Percentiles rank a stretch among this genome's conserved stretches.
phyloP scores from a whole-genome alignment of 2,329 filamentous ascomycete genomes.

The Ascochyta koolunga region DNA sequence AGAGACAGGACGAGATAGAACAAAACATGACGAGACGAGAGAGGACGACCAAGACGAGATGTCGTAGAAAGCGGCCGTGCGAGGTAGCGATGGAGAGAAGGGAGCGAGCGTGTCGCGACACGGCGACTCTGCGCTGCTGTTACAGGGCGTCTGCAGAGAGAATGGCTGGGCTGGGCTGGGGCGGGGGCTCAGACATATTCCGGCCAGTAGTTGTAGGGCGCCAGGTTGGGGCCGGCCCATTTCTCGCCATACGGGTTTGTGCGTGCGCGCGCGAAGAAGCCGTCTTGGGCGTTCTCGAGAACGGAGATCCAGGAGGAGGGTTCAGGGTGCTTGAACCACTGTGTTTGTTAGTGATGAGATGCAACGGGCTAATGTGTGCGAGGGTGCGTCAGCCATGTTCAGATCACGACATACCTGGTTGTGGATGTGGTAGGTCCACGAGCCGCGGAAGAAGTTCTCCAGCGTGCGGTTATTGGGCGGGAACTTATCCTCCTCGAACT shows the following conservation, averaged over 20 bases:
- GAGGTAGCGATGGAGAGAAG: too few species aligned
- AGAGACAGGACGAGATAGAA: too few species aligned
- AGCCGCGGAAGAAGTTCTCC: slow-evolving; percentile 62
- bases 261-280: slow-evolving; percentile 58
- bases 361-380: not conserved
- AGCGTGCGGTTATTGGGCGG: slow-evolving; percentile 63
- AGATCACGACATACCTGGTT: too few species aligned
- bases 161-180: not conserved
- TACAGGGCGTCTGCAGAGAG: not conserved
- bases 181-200: slow-evolving; percentile 53
- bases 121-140: not conserved
- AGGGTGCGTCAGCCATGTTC: too few species aligned
- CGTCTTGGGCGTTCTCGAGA: slow-evolving; percentile 60
- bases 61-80: not conserved
- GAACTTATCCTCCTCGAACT: slow-evolving; percentile 57
- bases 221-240: slow-evolving; percentile 57
- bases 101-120: not conserved
- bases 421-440: slow-evolving; percentile 64
- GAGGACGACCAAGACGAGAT: too few species aligned
- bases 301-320: slow-evolving; percentile 62
- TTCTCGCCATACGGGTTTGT: slow-evolving; percentile 61
- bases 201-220: slow-evolving; percentile 58
- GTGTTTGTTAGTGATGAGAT: slow-evolving; percentile 26
- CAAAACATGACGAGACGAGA: too few species aligned
- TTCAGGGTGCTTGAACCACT: slow-evolving; percentile 63